phyloP scores from a whole-genome alignment of 192 early-diverging fungal species.

The Rhizoclosmatium sp. region DNA sequence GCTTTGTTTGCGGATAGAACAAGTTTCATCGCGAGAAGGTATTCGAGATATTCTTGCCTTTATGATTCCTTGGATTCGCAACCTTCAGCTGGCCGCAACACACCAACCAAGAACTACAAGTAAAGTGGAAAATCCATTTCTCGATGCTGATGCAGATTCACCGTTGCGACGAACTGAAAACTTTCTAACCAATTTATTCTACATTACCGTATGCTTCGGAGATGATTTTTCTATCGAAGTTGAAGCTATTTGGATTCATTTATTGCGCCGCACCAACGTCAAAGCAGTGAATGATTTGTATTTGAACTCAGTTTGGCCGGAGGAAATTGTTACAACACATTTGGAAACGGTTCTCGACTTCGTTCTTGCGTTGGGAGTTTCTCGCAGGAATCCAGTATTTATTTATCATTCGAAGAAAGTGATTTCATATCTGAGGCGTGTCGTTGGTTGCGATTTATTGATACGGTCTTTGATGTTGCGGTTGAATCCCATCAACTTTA shows the following conservation, averaged over 20 bases:
- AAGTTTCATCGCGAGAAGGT: constrained; percentile 48
- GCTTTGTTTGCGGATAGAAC: constrained; percentile 73
- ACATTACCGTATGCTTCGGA: constrained; percentile 82
- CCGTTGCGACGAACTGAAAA: constrained; percentile 41
- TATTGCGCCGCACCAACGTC: constrained; percentile 49
- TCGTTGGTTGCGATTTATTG: constrained; percentile 62
- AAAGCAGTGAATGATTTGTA: constrained; percentile 8
- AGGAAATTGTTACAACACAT: constrained; percentile 33
- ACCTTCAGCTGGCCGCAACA: constrained; percentile 59
- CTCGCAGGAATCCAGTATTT: constrained; percentile 81
- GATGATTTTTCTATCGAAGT: constrained; percentile 80
- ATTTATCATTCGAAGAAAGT: constrained; percentile 81
- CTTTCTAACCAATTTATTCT: constrained; percentile 80
- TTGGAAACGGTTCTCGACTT: constrained; percentile 68
- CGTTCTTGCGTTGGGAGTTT: constrained; percentile 73
- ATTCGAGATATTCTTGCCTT: constrained; percentile 77
- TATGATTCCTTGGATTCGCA: constrained; percentile 83
- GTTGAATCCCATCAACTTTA: constrained; percentile 77
- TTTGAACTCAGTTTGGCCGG: neutral
- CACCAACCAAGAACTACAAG: neutral
- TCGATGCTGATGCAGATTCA: neutral
- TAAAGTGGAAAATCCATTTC: constrained; percentile 35
- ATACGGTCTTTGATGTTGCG: constrained; percentile 70
- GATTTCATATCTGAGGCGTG: constrained; percentile 76
- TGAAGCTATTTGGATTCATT: constrained; percentile 78